phyloP scores from a whole-genome alignment of 179 eudicot genomes.

The Actinidia arguta region DNA sequence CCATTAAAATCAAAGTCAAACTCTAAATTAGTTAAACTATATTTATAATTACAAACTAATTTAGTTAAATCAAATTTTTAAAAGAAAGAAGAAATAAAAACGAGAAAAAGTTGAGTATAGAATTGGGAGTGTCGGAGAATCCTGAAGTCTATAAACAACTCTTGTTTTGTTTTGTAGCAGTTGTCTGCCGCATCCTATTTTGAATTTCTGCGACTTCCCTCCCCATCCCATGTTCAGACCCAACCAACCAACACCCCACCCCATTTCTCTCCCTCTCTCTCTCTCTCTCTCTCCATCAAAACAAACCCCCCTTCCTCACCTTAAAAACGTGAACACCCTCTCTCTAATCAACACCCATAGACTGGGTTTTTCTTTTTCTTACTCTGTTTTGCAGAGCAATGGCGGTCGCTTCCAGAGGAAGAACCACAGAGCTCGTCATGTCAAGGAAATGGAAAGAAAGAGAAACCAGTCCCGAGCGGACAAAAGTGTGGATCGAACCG shows the following conservation, averaged over 20 bases:
- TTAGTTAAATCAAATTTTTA: neutral
- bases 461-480: conserved; percentile 53
- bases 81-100: neutral
- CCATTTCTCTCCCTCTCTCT: conserved; percentile 3
- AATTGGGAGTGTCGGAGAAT: neutral
- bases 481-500: conserved; percentile 47
- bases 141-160: neutral
- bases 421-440: conserved; percentile 10
- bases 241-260: too few species aligned
- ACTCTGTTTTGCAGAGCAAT: neutral
- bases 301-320: neutral
- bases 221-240: too few species aligned
- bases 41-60: neutral
- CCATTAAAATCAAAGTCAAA: too few species aligned
- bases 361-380: neutral
- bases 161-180: conserved; percentile 27
- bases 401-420: conserved; percentile 23
- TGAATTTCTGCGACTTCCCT: conserved; percentile 19
- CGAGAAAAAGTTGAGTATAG: neutral
- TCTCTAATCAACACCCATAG: neutral
- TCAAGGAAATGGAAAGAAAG: conserved; percentile 30
- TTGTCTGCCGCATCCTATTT: conserved; percentile 34
- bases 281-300: neutral
- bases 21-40: neutral
- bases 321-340: neutral